Conservation (phyloP, 495 filamentous ascomycete species). For the Penicillium ucsense region DNA sequence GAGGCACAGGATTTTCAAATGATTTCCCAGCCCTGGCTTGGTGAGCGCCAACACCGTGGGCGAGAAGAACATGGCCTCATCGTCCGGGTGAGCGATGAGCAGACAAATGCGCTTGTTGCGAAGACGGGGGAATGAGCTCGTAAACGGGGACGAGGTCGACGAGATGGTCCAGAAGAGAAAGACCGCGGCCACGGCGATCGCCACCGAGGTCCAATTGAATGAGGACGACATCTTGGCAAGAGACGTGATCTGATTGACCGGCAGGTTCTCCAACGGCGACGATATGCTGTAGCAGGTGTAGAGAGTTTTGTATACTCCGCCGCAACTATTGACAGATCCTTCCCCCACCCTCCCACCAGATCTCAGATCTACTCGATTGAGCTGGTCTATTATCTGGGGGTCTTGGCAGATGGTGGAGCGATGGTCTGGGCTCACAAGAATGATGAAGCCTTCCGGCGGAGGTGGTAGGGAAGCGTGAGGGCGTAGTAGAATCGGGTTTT, state of each 20-base stretch:
- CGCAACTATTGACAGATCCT: no score
- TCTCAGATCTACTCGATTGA: no score
- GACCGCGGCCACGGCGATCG: slow-evolving; percentile 23
- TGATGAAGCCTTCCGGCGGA: no score
- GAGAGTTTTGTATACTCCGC: no score
- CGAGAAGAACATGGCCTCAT: slow-evolving; percentile 99
- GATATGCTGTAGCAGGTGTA: no score
- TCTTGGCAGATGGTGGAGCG: no score
- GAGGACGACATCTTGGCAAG: slow-evolving; percentile 8
- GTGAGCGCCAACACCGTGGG: slow-evolving; percentile 77
- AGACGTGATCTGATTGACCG: neutral
- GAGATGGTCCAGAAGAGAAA: slow-evolving; percentile 40
- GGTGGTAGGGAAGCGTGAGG: no score
- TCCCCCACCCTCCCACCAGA: no score
- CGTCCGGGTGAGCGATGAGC: slow-evolving; percentile 93
- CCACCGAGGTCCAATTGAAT: slow-evolving; percentile 21
- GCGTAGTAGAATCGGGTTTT: no score
- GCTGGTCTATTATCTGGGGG: no score
- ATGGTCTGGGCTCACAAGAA: no score
- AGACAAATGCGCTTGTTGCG: slow-evolving; percentile 75
- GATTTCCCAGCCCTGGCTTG: slow-evolving; percentile 65
- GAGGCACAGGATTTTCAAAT: slow-evolving; percentile 86
- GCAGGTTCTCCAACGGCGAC: no score
- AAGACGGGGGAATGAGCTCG: slow-evolving; percentile 57
- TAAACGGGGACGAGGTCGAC: slow-evolving; percentile 52